phyloP scores from a whole-genome alignment of 768 basidiomycete species.

The Butyriboletus loyo region DNA sequence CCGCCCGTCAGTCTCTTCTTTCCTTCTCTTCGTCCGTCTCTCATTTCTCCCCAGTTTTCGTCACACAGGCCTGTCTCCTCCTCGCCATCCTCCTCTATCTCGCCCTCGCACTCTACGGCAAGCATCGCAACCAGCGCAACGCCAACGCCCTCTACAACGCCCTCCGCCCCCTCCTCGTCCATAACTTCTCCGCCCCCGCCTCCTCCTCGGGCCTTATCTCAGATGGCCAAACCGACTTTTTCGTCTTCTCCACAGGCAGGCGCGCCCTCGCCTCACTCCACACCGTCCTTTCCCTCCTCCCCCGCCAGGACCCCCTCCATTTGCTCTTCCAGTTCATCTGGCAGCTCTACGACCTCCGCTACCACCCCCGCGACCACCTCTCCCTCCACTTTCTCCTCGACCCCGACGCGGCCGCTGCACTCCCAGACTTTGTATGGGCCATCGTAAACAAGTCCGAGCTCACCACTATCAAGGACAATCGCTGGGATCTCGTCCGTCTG shows the following conservation, averaged over 20 bases:
- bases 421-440: slow-evolving; percentile 79
- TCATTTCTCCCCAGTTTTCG: slow-evolving; percentile 47
- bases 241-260: slow-evolving; percentile 85
- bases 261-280: slow-evolving; percentile 76
- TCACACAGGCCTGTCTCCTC: slow-evolving; percentile 60
- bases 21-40: neutral
- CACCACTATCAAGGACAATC: slow-evolving; percentile 56
- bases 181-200: slow-evolving; percentile 73
- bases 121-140: slow-evolving; percentile 51
- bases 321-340: slow-evolving; percentile 56
- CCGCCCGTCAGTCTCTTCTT: slow-evolving; percentile 50
- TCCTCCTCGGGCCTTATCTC: slow-evolving; percentile 49
- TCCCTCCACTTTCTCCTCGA: slow-evolving; percentile 78
- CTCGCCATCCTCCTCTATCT: slow-evolving; percentile 54
- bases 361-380: slow-evolving; percentile 63
- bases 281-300: slow-evolving; percentile 71
- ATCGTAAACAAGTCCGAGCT: slow-evolving; percentile 80
- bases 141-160: slow-evolving; percentile 67
- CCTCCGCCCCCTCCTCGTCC: slow-evolving; percentile 53
- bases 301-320: slow-evolving; percentile 82
- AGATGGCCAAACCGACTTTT: slow-evolving; percentile 79
- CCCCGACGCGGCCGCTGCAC: slow-evolving; percentile 32
- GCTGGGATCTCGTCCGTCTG: slow-evolving; percentile 85
- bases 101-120: slow-evolving; percentile 57
- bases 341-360: slow-evolving; percentile 74